Evolutionary conservation across 2,329 filamentous ascomycete species (phyloP).

Genomic region (Dothistroma septosporum): DNA sequence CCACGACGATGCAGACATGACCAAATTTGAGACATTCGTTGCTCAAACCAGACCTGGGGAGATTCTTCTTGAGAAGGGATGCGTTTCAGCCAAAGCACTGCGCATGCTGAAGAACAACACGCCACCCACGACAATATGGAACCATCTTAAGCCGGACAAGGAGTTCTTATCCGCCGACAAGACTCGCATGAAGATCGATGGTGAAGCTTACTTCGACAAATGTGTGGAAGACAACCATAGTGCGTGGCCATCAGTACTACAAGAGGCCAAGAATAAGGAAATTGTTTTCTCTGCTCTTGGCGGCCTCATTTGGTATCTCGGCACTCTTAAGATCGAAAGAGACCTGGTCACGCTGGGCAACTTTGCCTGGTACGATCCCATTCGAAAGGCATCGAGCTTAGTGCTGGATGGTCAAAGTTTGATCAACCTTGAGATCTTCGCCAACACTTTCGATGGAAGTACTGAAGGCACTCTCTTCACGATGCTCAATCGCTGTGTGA

Average conservation of each 20-base stretch:
- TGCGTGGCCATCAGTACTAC: constrained; percentile 73
- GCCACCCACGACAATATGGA: constrained; percentile 89
- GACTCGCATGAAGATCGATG: constrained; percentile 74
- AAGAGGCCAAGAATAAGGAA: constrained; percentile 71
- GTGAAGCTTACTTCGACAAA: constrained; percentile 69
- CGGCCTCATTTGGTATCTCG: constrained; percentile 80
- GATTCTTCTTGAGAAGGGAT: constrained; percentile 76
- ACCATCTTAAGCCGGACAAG: constrained; percentile 75
- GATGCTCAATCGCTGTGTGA: constrained; percentile 89
- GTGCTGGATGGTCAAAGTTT: constrained; percentile 93
- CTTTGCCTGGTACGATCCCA: constrained; percentile 88
- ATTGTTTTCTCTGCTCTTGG: constrained; percentile 86
- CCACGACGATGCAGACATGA: constrained; percentile 84
- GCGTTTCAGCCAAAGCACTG: constrained; percentile 78
- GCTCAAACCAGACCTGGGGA: constrained; percentile 88
- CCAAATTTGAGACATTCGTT: constrained; percentile 94
- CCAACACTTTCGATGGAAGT: constrained; percentile 85
- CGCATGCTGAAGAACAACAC: constrained; percentile 97
- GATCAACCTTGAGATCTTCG: constrained; percentile 96
- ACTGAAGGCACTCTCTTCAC: constrained; percentile 82
- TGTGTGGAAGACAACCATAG: constrained; percentile 53
- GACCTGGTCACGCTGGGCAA: constrained; percentile 85
- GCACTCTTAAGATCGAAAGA: constrained; percentile 77
- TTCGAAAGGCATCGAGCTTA: constrained; percentile 81
- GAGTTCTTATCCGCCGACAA: constrained; percentile 91